A percentile compares a stretch with the other conserved stretches of the same genome.
Conservation (phyloP, 2,329 filamentous ascomycete genomes). For the Alternaria viburni region DNA sequence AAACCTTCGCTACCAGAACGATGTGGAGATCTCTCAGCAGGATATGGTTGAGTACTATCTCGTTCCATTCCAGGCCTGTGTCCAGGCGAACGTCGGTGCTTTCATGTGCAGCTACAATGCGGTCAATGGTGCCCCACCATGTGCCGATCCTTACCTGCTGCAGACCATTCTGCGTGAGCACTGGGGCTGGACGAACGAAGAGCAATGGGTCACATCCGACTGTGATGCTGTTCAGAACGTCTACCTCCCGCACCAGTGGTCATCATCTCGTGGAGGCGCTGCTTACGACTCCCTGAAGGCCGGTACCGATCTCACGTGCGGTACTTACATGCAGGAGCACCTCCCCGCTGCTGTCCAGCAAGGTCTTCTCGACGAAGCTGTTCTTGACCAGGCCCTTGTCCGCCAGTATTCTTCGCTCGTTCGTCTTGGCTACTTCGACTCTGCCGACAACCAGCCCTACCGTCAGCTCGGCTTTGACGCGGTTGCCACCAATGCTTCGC, state of each 20-base stretch:
- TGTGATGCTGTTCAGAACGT: conserved; percentile 69
- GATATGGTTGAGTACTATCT: conserved; percentile 74
- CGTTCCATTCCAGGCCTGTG: conserved; percentile 65
- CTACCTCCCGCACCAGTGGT: conserved; percentile 56
- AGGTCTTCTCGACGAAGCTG: conserved; percentile 46
- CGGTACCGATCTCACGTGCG: conserved; percentile 34
- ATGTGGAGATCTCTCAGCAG: conserved; percentile 64
- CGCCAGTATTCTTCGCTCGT: conserved; percentile 64
- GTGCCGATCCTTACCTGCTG: conserved; percentile 67
- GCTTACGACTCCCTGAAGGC: conserved; percentile 34
- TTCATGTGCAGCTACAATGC: conserved; percentile 64
- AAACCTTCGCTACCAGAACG: conserved; percentile 54
- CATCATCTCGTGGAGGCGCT: conserved; percentile 32
- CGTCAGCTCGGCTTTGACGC: conserved; percentile 28
- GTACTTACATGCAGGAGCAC: conserved; percentile 31
- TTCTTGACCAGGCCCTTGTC: conserved; percentile 58
- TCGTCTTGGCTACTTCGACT: conserved; percentile 57
- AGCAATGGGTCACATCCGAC: conserved; percentile 69
- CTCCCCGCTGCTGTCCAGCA: conserved; percentile 26
- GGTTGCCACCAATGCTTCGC: conserved; percentile 62
- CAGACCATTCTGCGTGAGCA: conserved; percentile 68
- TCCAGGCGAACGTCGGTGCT: conserved; percentile 54
- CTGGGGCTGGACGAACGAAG: conserved; percentile 67
- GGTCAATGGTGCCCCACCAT: conserved; percentile 70
- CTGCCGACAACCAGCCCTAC: conserved; percentile 33